Evolutionary conservation across 176 grass and related monocot genomes (phyloP), one percentile per base, ranked within the genome.

Genomic region (Zizania latifolia): DNA sequence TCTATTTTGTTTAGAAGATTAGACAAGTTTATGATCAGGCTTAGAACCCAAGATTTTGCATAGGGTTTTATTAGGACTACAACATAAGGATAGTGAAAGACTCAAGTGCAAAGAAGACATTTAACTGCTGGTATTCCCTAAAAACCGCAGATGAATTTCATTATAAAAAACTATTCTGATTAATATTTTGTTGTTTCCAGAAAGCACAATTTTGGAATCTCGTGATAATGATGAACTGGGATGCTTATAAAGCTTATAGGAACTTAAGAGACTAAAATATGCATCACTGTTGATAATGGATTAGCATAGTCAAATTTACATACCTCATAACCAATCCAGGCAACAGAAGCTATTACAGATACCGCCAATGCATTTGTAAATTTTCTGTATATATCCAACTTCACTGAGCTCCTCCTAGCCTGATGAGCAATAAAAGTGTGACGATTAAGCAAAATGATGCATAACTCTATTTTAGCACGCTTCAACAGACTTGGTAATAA

Each of bases 241-340:
- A 71, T 56, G 9, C 44, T 35, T 37, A 78, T 56, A 35, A 62
- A 71, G n/a, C 31, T 62, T 54, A 70, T 2, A 78, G 46, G 44
- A 66, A 44, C 44, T 64, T 28, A 72, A 45, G 44, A 16, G 26
- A 58, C n/a, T 28, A 45, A 59, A 8, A 58, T 0, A 60, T 34
- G 10, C 14, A 66, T 38, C 63, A 53, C 44, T 11, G 5, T 67
- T 66, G 24, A 72, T 11, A 67, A 21, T 51, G 39, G 58, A 53
- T 40, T 27, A 36, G 44, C 61, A 48, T 62, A 4, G 27, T 56
- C 24, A 51, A 72, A 74, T 79, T 38, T 58, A n/a, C 66, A 33
- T 76, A 99, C 96, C 92, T 99, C 96, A 67, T 95, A 99, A 59
- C 92, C 92, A 87, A 99, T 99, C 96, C 96, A 95, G 64, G 87